A percentile compares a stretch with the other conserved stretches of the same genome.
phyloP scores from a whole-genome alignment of 2,329 filamentous ascomycete genomes.

The Dothidotthia symphoricarpi region DNA sequence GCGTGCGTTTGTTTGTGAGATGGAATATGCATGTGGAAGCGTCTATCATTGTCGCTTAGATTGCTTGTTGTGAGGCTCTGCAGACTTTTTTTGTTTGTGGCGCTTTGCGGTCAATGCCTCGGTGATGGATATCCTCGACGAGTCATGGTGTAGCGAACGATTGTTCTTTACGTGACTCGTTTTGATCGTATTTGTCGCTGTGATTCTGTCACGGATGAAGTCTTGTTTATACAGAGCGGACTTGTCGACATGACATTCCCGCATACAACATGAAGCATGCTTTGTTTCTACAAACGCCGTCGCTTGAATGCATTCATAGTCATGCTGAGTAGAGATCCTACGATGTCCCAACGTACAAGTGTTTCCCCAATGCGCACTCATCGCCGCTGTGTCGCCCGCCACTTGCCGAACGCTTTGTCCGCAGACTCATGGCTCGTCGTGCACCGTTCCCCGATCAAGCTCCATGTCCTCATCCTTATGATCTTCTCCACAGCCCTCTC shows the following conservation, averaged over 20 bases:
- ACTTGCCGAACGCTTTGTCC: constrained; percentile 37
- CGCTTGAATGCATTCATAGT: no score
- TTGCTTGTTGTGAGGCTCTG: not conserved
- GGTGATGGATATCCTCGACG: not conserved
- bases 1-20: no score
- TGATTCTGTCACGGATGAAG: no score
- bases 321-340: not conserved
- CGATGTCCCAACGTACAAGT: not conserved
- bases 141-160: no score
- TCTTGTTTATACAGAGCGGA: no score
- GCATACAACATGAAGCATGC: no score
- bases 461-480: constrained; percentile 79
- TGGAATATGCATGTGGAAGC: no score
- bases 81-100: not conserved
- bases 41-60: no score
- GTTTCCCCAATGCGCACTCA: constrained; percentile 1
- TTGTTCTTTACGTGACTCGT: no score
- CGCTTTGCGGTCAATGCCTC: not conserved
- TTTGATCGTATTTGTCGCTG: no score
- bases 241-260: no score
- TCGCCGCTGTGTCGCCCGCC: constrained; percentile 23
- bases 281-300: no score
- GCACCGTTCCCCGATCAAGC: constrained; percentile 73
- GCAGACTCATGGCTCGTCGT: constrained; percentile 52
- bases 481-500: constrained; percentile 77